Evolutionary conservation across 23 red algal species (phyloP), one percentile per base, ranked within the genome.

Genomic region (Cyanidioschyzon merolae): DNA sequence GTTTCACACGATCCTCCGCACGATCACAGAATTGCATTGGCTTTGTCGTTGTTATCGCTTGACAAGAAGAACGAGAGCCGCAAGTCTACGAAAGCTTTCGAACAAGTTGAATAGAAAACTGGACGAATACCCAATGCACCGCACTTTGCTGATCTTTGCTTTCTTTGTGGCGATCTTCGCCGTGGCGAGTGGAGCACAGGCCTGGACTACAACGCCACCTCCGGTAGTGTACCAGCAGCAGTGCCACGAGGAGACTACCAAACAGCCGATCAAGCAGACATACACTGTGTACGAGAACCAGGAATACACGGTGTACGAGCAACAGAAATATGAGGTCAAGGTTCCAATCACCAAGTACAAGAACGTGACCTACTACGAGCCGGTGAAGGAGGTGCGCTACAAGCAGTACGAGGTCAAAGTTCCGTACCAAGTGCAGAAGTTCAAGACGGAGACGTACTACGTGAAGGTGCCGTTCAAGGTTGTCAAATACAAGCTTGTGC

Each of bases 291-390:
- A 71, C 63, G 63, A 71, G 63, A 35, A 71, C 63, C 63, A 71
- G 29, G 3, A 25, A 27, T 71, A 71, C 63, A 71, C 63, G 12
- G 63, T 71, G 63, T 71, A 71, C 63, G n/a, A 71, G 63, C 63
- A 71, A 27, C 63, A 71, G 63, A 71, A 71, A 27, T 71, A 71
- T 32, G 63, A 71, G 63, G 63, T 71, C n/a, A 71, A 71, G 63
- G 63, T 71, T 25, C 63, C 63, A 35, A 27, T 71, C 16, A 71
- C 21, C 12, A 71, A 35, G 29, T 25, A 71, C n/a, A 71, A 71
- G 63, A 71, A 71, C 63, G 63, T 32, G 63, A 71, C 63, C 63
- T 71, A 71, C 63, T 71, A 71, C 63, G 32, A 25, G 63, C 63
- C 21, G 29, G 63, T 32, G 16, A 71, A 71, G 63, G n/a, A 71